These are phyloP conservation scores for Linnemannia hyalina DNA, from an alignment of 192 early-diverging fungal species.

Conservation along the genomic window DNA sequence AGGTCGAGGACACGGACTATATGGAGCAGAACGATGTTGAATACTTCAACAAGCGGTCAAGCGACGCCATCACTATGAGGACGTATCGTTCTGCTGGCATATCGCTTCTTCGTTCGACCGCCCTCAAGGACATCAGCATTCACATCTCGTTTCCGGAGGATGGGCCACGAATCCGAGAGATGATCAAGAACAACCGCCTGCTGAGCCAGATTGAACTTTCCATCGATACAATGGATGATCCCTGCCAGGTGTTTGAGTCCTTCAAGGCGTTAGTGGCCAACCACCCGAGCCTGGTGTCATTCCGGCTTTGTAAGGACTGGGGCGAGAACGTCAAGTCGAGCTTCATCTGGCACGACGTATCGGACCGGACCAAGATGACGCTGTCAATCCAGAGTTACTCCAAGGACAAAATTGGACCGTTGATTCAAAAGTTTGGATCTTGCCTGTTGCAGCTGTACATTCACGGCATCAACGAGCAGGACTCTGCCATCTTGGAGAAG, in stretches of 20 bases:
- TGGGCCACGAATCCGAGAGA: slow-evolving; percentile 42
- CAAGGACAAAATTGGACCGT: slow-evolving; percentile 43
- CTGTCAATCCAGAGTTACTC: slow-evolving; percentile 30
- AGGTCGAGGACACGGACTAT: not conserved
- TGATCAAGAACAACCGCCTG: slow-evolving; percentile 41
- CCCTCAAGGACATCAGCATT: slow-evolving; percentile 38
- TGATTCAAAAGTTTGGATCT: slow-evolving; percentile 41
- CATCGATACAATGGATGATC: slow-evolving; percentile 28
- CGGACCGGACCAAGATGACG: slow-evolving; percentile 44
- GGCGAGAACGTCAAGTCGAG: slow-evolving; percentile 25
- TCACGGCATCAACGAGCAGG: slow-evolving; percentile 26
- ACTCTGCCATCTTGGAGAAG: slow-evolving; percentile 37
- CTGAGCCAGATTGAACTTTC: slow-evolving; percentile 26
- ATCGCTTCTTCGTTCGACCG: slow-evolving; percentile 11
- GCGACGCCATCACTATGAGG: slow-evolving; percentile 28
- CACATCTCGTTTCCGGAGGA: slow-evolving; percentile 27
- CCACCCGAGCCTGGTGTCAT: slow-evolving; percentile 31
- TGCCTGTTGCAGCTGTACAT: slow-evolving; percentile 33
- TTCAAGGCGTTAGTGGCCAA: slow-evolving; percentile 34
- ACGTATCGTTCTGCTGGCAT: slow-evolving; percentile 15
- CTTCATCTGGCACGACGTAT: slow-evolving; percentile 34
- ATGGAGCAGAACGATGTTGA: slow-evolving; percentile 4
- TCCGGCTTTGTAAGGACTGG: slow-evolving; percentile 30
- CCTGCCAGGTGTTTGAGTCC: slow-evolving; percentile 47
- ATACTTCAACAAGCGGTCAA: slow-evolving; percentile 21